Conservation (phyloP, 2,329 filamentous ascomycete genomes). For the Mycosphaerella sp. region DNA sequence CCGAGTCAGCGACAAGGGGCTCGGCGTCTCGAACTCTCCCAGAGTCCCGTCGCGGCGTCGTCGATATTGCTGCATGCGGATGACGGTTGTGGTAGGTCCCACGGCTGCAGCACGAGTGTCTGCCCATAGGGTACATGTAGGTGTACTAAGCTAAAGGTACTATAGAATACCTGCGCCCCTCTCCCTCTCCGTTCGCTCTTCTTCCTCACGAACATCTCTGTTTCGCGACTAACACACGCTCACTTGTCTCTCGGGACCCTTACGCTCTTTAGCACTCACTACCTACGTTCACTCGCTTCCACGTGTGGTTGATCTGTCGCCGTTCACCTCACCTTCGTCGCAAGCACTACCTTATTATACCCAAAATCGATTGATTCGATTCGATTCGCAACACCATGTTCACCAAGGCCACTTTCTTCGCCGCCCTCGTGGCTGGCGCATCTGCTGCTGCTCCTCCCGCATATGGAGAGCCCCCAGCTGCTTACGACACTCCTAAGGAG, state of each 20-base stretch:
- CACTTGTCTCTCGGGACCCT: slow-evolving; percentile 31
- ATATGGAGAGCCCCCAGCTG: slow-evolving; percentile 18
- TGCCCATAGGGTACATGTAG: no score
- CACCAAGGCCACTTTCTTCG: slow-evolving; percentile 30
- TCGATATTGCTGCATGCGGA: slow-evolving; percentile 4
- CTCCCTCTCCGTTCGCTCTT: slow-evolving; percentile 5
- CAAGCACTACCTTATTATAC: slow-evolving; percentile 12
- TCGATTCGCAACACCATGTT: slow-evolving; percentile 21
- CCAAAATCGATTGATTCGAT: slow-evolving; percentile 14
- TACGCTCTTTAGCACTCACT: slow-evolving; percentile 29
- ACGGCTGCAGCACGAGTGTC: no score
- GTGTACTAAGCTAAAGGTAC: no score
- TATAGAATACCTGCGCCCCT: background rate
- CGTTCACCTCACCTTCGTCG: slow-evolving; percentile 10
- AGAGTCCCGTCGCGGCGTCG: no score
- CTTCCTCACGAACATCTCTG: slow-evolving; percentile 22
- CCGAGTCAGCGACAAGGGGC: slow-evolving; percentile 17
- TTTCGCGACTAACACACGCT: slow-evolving; percentile 25
- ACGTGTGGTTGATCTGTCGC: slow-evolving; percentile 25
- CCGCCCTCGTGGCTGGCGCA: slow-evolving; percentile 27
- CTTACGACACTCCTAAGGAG: slow-evolving; percentile 6
- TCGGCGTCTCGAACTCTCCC: slow-evolving; percentile 9
- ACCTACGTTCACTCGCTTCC: slow-evolving; percentile 30
- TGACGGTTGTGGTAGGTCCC: no score
- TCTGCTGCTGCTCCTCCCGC: slow-evolving; percentile 20